These are phyloP conservation scores for Arabidopsis arenosa DNA, from an alignment of 345 rosid genomes.

Conservation along the genomic window DNA sequence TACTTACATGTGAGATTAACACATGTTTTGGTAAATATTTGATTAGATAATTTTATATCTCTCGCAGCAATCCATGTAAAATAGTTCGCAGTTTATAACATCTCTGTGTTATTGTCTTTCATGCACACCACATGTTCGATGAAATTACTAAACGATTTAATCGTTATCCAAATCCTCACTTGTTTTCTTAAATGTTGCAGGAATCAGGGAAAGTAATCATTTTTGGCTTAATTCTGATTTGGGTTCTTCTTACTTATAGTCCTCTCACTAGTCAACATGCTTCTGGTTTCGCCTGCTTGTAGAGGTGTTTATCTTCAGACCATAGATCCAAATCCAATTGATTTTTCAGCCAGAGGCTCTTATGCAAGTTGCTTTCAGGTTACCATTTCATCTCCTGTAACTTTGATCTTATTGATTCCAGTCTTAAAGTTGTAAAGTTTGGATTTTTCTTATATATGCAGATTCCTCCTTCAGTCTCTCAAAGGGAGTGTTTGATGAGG, in stretches of 20 bases:
- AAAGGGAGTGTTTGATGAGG: conserved; percentile 37
- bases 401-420: conserved; percentile 1
- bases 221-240: conserved; percentile 13
- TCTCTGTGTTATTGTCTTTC: not conserved
- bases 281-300: conserved; percentile 25
- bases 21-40: too few relatives aligned
- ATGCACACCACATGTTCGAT: conserved; percentile 33
- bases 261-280: conserved; percentile 28
- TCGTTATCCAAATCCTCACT: not conserved
- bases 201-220: not conserved
- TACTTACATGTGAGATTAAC: not conserved
- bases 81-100: too few relatives aligned
- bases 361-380: conserved; percentile 42
- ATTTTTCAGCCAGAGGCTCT: conserved; percentile 28
- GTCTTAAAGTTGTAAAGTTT: not conserved
- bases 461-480: conserved; percentile 44
- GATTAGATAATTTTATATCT: too few relatives aligned
- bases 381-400: conserved; percentile 7
- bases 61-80: too few relatives aligned
- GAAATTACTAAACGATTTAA: conserved; percentile 15
- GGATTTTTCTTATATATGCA: conserved; percentile 34
- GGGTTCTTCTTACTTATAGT: conserved; percentile 7
- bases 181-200: not conserved
- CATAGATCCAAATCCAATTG: conserved; percentile 18
- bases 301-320: conserved; percentile 34